phyloP scores from a whole-genome alignment of 257 asterid genomes.

The Oldenlandia corymbosa region DNA sequence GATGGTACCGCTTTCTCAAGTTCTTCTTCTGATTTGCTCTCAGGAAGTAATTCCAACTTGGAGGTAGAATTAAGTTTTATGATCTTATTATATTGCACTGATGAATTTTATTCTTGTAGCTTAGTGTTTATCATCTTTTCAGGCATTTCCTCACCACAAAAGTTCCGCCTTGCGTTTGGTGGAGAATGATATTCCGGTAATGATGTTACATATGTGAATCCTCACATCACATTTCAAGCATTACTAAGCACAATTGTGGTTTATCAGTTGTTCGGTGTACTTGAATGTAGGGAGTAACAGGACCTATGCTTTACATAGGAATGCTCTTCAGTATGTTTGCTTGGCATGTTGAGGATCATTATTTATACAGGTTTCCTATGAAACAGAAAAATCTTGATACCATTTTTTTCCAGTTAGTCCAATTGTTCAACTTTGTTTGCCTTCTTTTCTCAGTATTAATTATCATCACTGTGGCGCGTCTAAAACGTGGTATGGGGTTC shows the following conservation, averaged over 20 bases:
- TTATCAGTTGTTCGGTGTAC: neutral
- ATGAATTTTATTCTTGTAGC: neutral
- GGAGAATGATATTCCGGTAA: constrained; percentile 34
- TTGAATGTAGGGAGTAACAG: constrained; percentile 38
- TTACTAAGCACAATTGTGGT: neutral
- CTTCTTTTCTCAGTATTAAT: constrained; percentile 27
- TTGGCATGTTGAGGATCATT: constrained; percentile 51
- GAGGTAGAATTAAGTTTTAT: constrained; percentile 15
- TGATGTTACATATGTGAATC: neutral
- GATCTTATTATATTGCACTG: neutral
- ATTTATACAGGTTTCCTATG: constrained; percentile 29
- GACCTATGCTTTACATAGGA: constrained; percentile 43
- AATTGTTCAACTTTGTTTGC: neutral
- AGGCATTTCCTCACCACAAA: constrained; percentile 29
- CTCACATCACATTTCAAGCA: neutral
- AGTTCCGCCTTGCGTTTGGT: constrained; percentile 30
- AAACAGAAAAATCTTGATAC: neutral
- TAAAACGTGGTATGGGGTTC: constrained; percentile 51
- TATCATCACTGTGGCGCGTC: constrained; percentile 48
- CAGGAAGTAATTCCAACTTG: constrained; percentile 40
- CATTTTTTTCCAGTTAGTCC: neutral
- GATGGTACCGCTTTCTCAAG: constrained; percentile 48
- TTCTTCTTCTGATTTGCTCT: constrained; percentile 29
- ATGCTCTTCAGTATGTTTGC: constrained; percentile 52
- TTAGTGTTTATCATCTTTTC: neutral